Percentiles rank a stretch among this genome's conserved stretches.
Conservation (phyloP, 768 basidiomycete genomes). For the Dentipellis sp. region DNA sequence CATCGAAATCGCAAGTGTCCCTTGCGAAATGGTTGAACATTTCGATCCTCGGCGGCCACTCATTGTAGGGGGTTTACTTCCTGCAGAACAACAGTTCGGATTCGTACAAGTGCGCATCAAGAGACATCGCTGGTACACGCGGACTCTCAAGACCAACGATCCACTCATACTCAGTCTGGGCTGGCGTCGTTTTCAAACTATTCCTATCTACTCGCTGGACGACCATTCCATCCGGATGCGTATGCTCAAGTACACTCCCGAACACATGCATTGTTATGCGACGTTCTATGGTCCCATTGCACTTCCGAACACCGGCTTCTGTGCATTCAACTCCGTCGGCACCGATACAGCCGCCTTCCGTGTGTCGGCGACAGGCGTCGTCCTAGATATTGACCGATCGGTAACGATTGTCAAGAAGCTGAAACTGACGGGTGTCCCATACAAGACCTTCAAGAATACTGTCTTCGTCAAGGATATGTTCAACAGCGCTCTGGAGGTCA, state of each 20-base stretch:
- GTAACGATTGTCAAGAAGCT: conserved; percentile 97
- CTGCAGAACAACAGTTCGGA: conserved; percentile 87
- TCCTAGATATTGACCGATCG: conserved; percentile 87
- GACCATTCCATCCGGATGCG: conserved; percentile 98
- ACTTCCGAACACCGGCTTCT: conserved; percentile 92
- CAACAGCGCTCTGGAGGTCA: conserved; percentile 83
- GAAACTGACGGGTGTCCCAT: conserved; percentile 91
- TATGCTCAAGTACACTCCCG: conserved; percentile 98
- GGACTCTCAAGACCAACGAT: conserved; percentile 93
- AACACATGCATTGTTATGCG: conserved; percentile 99
- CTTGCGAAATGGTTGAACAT: conserved; percentile 86
- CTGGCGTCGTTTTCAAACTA: conserved; percentile 92
- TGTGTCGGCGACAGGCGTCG: conserved; percentile 88
- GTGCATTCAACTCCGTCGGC: conserved; percentile 84
- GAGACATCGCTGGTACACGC: conserved; percentile 87
- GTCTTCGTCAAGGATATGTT: conserved; percentile 99
- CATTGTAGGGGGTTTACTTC: conserved; percentile 83
- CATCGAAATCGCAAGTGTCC: conserved; percentile 76
- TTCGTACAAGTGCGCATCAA: conserved; percentile 95
- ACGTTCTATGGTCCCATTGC: conserved; percentile 94
- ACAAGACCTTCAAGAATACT: conserved; percentile 99
- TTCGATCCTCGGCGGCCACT: conserved; percentile 91
- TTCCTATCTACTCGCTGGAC: conserved; percentile 94
- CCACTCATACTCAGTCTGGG: conserved; percentile 95
- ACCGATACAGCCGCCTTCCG: conserved; percentile 71